Base-by-base conservation (phyloP, 495 filamentous ascomycete genomes). In the Hypoxylon trugodes region DNA sequence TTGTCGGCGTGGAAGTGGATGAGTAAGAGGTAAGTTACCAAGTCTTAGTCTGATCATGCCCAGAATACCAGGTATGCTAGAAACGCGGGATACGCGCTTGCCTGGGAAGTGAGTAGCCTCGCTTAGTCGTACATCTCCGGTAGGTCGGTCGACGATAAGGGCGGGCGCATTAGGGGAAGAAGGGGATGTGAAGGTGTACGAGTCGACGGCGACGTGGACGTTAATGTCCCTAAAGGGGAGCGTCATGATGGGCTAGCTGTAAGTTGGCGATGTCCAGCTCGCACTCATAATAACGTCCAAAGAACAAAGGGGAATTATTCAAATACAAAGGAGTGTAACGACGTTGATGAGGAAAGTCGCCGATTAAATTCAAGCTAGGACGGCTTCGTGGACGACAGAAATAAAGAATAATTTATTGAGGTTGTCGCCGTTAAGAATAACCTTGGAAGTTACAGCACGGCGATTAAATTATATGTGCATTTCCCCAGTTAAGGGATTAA, bases 151-250 rank as follows among this genome's bases (percentile, higher is more conserved):
- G 42, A 98, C 83, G 21, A 96, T 88, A 12, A 98, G 84, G 8
- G 92, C 90, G 7, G 91, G 91, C 24, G 92, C 86, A 73, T 90
- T 86, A 58, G 93, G 94, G 9, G 92, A 92, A 3, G 96, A 98
- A 7, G 95, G 96, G 1, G 95, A 98, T 16, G 90, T 91, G 77
- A 98, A 98, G 66, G 92, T 92, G 82, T 98, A 98, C 70, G 94
- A 88, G 54, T 93, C 92, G 52, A 90, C 77, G 1, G 95, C 94
- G 37, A 91, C 87, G 71, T 96, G 91, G 76, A 98, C 84, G 74
- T 97, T 98, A 81, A 98, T 93, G 82, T 98, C 95, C 68, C 94
- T 85, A 74, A 93, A 98, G 6, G 95, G 95, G 61, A 93, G 83
- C 36, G 87, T 77, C 79, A 81, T 81, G 66, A 57, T 72, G 72